phyloP scores from a whole-genome alignment of 441 rosid species.

The Gossypium aridum region DNA sequence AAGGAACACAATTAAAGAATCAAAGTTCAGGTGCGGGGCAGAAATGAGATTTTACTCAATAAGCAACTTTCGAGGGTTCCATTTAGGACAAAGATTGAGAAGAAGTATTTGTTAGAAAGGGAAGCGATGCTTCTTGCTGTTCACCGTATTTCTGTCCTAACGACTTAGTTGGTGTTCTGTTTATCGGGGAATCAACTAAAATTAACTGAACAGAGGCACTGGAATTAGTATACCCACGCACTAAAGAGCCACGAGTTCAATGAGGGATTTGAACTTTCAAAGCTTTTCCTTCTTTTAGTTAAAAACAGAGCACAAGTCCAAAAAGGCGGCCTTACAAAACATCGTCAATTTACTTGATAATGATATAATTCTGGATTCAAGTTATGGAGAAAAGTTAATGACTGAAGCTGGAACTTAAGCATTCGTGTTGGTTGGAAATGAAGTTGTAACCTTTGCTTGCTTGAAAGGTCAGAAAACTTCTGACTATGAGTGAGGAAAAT shows the following conservation, averaged over 20 bases:
- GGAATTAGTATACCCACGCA: neutral
- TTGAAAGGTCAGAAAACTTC: neutral
- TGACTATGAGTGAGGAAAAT: neutral
- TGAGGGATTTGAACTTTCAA: neutral
- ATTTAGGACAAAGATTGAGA: neutral
- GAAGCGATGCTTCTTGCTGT: neutral
- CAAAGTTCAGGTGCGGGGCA: neutral
- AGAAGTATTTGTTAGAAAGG: neutral
- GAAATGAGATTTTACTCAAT: neutral
- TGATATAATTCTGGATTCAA: neutral
- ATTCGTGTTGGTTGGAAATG: neutral
- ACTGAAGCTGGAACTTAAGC: neutral
- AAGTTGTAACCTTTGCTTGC: neutral
- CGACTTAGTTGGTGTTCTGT: neutral
- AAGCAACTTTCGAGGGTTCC: neutral
- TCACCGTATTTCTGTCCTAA: neutral
- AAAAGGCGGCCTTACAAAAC: neutral
- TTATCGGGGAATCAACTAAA: neutral
- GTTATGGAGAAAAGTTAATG: neutral
- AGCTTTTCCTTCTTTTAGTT: neutral
- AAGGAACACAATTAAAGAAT: neutral
- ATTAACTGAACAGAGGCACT: neutral
- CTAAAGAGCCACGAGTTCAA: neutral
- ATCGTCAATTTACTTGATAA: neutral
- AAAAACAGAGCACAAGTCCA: neutral